Evolutionary conservation across 2,329 filamentous ascomycete genomes (phyloP).

Genomic region (Clonostachys rhizophaga): DNA sequence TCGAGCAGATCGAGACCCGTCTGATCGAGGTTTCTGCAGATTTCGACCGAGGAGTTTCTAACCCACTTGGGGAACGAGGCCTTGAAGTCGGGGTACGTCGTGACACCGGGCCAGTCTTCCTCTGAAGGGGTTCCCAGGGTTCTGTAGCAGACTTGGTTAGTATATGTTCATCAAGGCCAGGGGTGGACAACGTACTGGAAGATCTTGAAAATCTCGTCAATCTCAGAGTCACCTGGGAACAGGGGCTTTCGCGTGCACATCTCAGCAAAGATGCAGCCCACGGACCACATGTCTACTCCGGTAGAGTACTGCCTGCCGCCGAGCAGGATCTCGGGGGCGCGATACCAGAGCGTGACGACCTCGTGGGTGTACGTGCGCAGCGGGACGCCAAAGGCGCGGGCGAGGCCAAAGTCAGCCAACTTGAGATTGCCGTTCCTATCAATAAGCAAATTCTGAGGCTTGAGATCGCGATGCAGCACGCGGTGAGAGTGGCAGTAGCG

Average conservation of each 20-base stretch:
- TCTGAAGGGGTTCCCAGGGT: conserved; percentile 81
- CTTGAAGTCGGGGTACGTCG: conserved; percentile 91
- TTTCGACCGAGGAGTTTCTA: conserved; percentile 58
- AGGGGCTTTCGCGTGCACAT: conserved; percentile 94
- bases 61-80: conserved; percentile 88
- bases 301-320: conserved; percentile 91
- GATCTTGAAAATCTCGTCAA: conserved; percentile 40
- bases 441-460: conserved; percentile 88
- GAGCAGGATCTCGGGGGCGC: conserved; percentile 83
- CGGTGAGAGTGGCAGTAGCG: conserved; percentile 87
- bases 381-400: conserved; percentile 88
- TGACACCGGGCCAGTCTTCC: conserved; percentile 81
- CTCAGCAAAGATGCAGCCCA: conserved; percentile 91
- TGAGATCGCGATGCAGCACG: conserved; percentile 81
- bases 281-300: conserved; percentile 94
- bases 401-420: conserved; percentile 84
- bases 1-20: conserved; percentile 64
- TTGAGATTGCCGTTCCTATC: conserved; percentile 84
- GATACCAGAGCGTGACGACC: conserved; percentile 93
- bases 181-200: conserved; percentile 62
- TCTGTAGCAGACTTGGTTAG: conserved; percentile 26
- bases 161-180: conserved; percentile 10
- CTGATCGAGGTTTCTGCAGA: conserved; percentile 72
- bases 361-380: conserved; percentile 91
- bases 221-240: conserved; percentile 81